Evolutionary conservation across 2,329 filamentous ascomycete species (phyloP), one percentile per base, ranked within the genome.

Genomic region (Fusarium citri): DNA sequence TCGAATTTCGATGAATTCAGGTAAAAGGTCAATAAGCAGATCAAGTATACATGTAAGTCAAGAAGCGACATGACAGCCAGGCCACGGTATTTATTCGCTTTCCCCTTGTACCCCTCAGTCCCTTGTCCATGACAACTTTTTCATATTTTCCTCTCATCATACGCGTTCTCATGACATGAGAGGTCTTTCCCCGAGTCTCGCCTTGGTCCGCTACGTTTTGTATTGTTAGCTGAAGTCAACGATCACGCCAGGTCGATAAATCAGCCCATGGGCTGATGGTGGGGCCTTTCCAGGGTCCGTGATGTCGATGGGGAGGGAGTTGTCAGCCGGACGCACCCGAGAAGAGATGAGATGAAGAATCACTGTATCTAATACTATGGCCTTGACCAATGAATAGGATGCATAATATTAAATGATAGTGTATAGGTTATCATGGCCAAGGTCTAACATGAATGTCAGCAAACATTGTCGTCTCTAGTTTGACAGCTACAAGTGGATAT

Each of bases 261-360:
- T 76, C 74, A 76, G 73, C 43, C 72, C 71, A 74, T 76, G 56
- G 68, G 46, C 68, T 74, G 74, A 76, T 76, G 66, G 73, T 76
- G 73, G 73, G 69, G 69, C 69, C 62, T 59, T 64, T 60, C 62
- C 56, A 66, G 59, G 73, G 64, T 73, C 71, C 62, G 62, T 69
- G 63, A 61, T 64, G 64, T 53, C 49, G 30, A 55, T 59, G 61
- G 59, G 40, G 31, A 66, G 50, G 60, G 71, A 66, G 66, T 48
- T 70, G 68, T 48, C 58, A 65, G 64, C 73, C 73, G 73, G 70
- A 59, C 66, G 62, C 63, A 74, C 73, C 73, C 73, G 73, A 75
- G 50, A 48, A 54, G 30, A 20, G 50, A 58, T 37, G 49, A 48
- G 37, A 48, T 37, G 23, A 22, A 26, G 20, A 16, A 28, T 49